phyloP scores from a whole-genome alignment of 2,329 filamentous ascomycete species.

The Alternaria alternata region DNA sequence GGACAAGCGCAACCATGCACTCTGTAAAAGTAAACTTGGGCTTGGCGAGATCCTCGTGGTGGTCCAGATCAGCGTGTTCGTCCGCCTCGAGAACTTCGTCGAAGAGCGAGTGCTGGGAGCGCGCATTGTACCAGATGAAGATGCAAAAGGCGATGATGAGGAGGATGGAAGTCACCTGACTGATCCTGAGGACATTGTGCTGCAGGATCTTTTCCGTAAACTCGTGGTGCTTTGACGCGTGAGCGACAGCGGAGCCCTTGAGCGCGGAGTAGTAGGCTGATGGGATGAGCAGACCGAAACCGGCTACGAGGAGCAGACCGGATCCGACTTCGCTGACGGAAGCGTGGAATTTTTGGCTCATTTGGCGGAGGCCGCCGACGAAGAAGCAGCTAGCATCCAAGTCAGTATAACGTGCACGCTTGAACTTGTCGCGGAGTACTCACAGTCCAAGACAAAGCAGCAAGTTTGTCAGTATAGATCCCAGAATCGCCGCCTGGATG shows the following conservation, averaged over 20 bases:
- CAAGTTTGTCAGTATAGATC: conserved; percentile 83
- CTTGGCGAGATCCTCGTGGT: conserved; percentile 66
- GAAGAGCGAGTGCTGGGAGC: conserved; percentile 79
- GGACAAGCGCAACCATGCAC: conserved; percentile 69
- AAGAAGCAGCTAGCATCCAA: conserved; percentile 73
- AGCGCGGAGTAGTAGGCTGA: conserved; percentile 55
- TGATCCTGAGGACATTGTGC: conserved; percentile 47
- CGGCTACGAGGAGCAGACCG: conserved; percentile 78
- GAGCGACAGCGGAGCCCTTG: conserved; percentile 44
- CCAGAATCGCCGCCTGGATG: conserved; percentile 83
- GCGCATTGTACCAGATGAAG: conserved; percentile 75
- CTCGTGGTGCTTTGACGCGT: conserved; percentile 36
- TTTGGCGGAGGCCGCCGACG: conserved; percentile 72
- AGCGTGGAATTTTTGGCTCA: conserved; percentile 76
- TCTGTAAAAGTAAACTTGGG: conserved; percentile 79
- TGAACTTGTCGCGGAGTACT: not conserved
- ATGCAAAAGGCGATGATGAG: conserved; percentile 48
- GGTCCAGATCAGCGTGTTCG: conserved; percentile 71
- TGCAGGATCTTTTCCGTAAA: conserved; percentile 46
- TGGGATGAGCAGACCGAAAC: conserved; percentile 57
- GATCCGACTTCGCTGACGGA: conserved; percentile 81
- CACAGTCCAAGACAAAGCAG: conserved; percentile 75
- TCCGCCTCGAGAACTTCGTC: conserved; percentile 76
- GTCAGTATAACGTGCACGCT: not conserved
- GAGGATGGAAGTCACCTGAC: conserved; percentile 47